Percentiles rank a stretch among this genome's conserved stretches.
Conservation (phyloP, 2,329 filamentous ascomycete species). For the Botrytis byssoidea region DNA sequence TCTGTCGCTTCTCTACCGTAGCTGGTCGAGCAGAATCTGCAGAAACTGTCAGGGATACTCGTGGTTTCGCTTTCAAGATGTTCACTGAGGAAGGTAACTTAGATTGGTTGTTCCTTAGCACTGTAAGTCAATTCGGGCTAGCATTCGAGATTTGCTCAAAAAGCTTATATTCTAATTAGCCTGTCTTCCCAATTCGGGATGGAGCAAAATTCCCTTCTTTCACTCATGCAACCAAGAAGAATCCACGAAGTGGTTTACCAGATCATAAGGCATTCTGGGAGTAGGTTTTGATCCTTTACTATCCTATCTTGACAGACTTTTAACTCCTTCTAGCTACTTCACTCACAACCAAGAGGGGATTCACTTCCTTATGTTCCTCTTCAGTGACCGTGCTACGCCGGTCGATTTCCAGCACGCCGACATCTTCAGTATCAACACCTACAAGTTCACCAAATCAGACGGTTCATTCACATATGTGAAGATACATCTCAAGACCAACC, state of each 20-base stretch:
- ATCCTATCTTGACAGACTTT: constrained; percentile 29
- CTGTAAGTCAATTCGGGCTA: constrained; percentile 66
- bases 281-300: neutral
- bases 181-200: constrained; percentile 37
- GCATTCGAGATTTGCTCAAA: constrained; percentile 34
- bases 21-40: constrained; percentile 45
- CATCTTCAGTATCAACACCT: constrained; percentile 45
- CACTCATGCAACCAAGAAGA: constrained; percentile 70
- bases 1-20: constrained; percentile 56
- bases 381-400: constrained; percentile 9
- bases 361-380: constrained; percentile 14
- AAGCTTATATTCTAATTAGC: neutral
- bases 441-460: constrained; percentile 45
- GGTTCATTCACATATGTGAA: constrained; percentile 52
- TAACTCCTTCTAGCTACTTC: neutral
- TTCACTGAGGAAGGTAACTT: constrained; percentile 51
- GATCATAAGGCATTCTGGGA: constrained; percentile 3
- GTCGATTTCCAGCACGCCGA: constrained; percentile 4
- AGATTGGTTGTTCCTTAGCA: constrained; percentile 34
- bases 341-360: constrained; percentile 11
- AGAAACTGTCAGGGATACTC: constrained; percentile 46
- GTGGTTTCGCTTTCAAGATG: constrained; percentile 51
- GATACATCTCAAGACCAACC: constrained; percentile 49
- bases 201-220: constrained; percentile 70
- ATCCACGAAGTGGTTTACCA: constrained; percentile 45